These are phyloP conservation scores for Discostella stelligeroides DNA, from an alignment of 108 stramenopile species.

Conservation along the genomic window DNA sequence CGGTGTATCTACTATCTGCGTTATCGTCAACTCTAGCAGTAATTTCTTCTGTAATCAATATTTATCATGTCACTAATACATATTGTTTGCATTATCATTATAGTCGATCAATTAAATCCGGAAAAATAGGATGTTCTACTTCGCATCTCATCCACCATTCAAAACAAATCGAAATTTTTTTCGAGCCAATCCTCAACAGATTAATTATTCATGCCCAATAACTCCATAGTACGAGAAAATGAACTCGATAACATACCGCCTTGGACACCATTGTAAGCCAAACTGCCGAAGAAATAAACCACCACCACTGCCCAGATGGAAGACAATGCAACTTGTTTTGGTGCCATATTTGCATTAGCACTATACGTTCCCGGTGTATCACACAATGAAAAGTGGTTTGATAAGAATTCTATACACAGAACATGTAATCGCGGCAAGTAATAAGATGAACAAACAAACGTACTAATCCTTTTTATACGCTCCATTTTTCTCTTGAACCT, in stretches of 20 bases:
- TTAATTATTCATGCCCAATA: slow-evolving; percentile 17
- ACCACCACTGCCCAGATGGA: slow-evolving; percentile 47
- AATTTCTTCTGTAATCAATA: background rate
- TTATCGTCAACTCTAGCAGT: background rate
- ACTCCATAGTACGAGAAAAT: slow-evolving; percentile 48
- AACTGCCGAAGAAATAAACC: slow-evolving; percentile 43
- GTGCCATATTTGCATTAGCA: slow-evolving; percentile 50
- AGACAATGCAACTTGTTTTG: slow-evolving; percentile 40
- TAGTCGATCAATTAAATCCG: too few relatives aligned
- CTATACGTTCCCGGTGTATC: background rate
- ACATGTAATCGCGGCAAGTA: too few relatives aligned
- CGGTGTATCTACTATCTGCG: background rate
- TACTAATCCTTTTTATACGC: slow-evolving; percentile 45
- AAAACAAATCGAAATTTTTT: too few relatives aligned
- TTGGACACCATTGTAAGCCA: slow-evolving; percentile 44
- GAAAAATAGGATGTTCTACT: too few relatives aligned
- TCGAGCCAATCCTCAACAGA: too few relatives aligned
- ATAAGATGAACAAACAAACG: background rate
- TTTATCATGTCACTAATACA: too few relatives aligned
- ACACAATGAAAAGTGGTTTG: background rate
- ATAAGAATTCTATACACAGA: background rate
- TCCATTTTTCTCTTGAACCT: slow-evolving; percentile 45
- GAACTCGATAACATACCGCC: slow-evolving; percentile 27
- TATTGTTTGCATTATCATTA: too few relatives aligned
- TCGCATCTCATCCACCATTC: too few relatives aligned